Base-by-base conservation (phyloP, 129 eudicot genomes). In the Chrysanthemum seticuspe region DNA sequence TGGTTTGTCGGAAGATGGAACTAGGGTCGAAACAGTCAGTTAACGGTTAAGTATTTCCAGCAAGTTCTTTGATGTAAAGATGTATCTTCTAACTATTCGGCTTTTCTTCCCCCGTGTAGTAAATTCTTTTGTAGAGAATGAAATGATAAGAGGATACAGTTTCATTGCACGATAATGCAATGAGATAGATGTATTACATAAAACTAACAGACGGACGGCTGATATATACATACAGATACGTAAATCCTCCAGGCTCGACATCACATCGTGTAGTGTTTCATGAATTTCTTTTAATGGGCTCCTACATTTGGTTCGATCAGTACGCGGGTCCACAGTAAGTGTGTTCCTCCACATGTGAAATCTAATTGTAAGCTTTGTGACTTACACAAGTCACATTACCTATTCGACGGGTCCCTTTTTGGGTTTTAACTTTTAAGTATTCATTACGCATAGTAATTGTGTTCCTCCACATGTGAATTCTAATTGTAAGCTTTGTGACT, bases 71-170 rank as follows among this genome's bases (percentile, higher is more conserved):
- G 36, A 40, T 70, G 81, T 50, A 76, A 60, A 36, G 61, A 45
- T 68, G 52, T 21, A 64, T 74, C 55, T 59, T 76, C 60, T 57
- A 63, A 78, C 62, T 23, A 27, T 68, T 60, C 44, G 66, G 29
- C 29, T 60, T 45, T 62, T 50, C 36, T 14, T 40, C 55, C 44
- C 19, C 10, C 49, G 16, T 66, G 71, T 50, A 61, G 56, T 62
- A 63, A 40, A 62, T 77, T 69, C 51, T 77, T 77, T 63, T 78
- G 77, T 71, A 71, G 76, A 78, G 67, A 71, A 36, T 11, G 40
- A 62, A 62, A 63, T 53, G 72, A 71, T 45, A 62, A 53, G 15
- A 53, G 12, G 51, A 54, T 13, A 51, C 34, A 67, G 14, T 25
- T 75, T 18, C 71, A 13, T 47, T 31, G 71, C 54, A 54, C 34